Conservation (phyloP, 148 eudicot species). For the Mesembryanthemum crystallinum region DNA sequence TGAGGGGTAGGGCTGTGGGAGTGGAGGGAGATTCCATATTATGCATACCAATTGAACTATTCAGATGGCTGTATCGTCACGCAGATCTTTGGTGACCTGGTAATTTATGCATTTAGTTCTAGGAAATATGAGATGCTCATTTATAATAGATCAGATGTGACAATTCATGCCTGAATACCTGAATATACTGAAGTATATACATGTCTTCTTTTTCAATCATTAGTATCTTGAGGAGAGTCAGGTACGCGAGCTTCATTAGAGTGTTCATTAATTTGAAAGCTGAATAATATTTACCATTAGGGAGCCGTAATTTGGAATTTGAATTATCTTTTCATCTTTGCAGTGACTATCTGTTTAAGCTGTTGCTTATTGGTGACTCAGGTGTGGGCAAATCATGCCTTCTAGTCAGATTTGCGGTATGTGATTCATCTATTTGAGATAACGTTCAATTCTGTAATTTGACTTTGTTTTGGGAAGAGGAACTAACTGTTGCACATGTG, state of each 20-base stretch:
- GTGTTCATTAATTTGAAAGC: too few species aligned
- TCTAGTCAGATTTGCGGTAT: conserved; percentile 38
- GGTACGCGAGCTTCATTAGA: too few species aligned
- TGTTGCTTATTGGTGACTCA: conserved; percentile 37
- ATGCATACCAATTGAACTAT: not conserved
- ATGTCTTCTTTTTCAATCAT: not conserved
- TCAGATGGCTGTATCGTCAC: too few species aligned
- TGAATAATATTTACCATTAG: not conserved
- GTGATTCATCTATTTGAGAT: not conserved
- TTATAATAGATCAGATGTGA: too few species aligned
- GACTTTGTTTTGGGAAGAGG: not conserved
- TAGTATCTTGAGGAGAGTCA: too few species aligned
- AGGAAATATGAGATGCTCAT: too few species aligned
- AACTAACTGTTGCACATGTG: too few species aligned
- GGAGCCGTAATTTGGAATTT: not conserved
- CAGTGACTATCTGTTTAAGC: conserved; percentile 43
- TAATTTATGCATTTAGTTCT: too few species aligned
- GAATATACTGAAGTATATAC: not conserved
- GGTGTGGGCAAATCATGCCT: conserved; percentile 39
- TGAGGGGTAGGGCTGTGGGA: not conserved
- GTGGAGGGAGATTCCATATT: not conserved
- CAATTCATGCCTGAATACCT: too few species aligned
- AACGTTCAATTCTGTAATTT: not conserved
- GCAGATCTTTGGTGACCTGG: too few species aligned
- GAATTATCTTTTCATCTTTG: not conserved